phyloP scores from a whole-genome alignment of 208 protist genomes.

The Novymonas esmeraldas region DNA sequence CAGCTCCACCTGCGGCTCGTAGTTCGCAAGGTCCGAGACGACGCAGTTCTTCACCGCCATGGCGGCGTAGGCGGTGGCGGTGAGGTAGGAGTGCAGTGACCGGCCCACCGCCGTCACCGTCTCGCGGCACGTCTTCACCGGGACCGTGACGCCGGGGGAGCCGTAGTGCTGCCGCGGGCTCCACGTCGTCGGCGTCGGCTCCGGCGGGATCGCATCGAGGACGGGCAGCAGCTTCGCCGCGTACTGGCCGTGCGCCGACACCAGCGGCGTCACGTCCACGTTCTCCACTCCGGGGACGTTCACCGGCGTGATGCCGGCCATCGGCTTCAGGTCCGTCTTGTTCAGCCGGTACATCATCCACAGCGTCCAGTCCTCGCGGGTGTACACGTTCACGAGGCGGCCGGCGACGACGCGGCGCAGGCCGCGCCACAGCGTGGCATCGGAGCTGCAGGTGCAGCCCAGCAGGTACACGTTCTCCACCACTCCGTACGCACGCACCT shows the following conservation, averaged over 20 bases:
- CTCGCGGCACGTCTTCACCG: slow-evolving; percentile 22
- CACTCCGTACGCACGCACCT: slow-evolving; percentile 56
- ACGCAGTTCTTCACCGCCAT: slow-evolving; percentile 54
- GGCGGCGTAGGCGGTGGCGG: slow-evolving; percentile 35
- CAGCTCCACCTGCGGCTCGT: slow-evolving; percentile 34
- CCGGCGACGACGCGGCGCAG: slow-evolving; percentile 81
- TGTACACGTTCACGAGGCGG: slow-evolving; percentile 89
- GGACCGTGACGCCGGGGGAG: slow-evolving; percentile 60
- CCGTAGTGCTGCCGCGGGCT: slow-evolving; percentile 41
- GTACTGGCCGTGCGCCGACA: slow-evolving; percentile 67
- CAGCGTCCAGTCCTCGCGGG: slow-evolving; percentile 80
- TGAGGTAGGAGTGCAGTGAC: slow-evolving; percentile 44
- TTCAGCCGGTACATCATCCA: slow-evolving; percentile 82
- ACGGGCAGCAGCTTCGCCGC: slow-evolving; percentile 58
- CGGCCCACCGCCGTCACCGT: slow-evolving; percentile 38
- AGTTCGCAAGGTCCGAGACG: slow-evolving; percentile 30
- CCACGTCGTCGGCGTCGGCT: slow-evolving; percentile 51
- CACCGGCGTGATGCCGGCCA: slow-evolving; percentile 76
- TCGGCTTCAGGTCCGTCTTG: slow-evolving; percentile 68
- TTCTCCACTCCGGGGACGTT: slow-evolving; percentile 87
- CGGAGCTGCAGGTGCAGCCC: slow-evolving; percentile 62
- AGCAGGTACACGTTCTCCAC: slow-evolving; percentile 90
- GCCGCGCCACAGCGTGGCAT: slow-evolving; percentile 53
- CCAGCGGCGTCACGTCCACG: slow-evolving; percentile 70
- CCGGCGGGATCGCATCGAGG: slow-evolving; percentile 47